phyloP scores from a whole-genome alignment of 2,329 filamentous ascomycete genomes.

The Aspergillus oerlinghausenensis region DNA sequence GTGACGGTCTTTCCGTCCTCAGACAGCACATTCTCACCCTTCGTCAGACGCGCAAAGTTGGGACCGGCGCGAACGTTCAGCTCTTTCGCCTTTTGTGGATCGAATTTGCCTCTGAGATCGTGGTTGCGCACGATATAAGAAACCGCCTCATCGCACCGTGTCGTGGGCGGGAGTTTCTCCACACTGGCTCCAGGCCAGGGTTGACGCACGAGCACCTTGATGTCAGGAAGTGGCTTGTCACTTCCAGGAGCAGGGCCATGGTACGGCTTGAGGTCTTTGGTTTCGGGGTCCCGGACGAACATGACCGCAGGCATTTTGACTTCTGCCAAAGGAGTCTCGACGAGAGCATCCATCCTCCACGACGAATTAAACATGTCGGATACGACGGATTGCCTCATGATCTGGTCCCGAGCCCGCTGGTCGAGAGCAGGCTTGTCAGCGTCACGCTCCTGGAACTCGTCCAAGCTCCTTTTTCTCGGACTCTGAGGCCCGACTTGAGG shows the following conservation, averaged over 20 bases:
- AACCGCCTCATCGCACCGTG: constrained; percentile 63
- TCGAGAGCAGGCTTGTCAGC: constrained; percentile 11
- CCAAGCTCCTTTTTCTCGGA: constrained; percentile 45
- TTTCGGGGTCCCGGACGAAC: constrained; percentile 60
- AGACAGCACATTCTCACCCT: constrained; percentile 60
- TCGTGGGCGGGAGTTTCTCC: constrained; percentile 61
- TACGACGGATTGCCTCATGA: constrained; percentile 60
- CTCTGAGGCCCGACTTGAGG: constrained; percentile 23
- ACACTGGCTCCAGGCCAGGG: constrained; percentile 74
- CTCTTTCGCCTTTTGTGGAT: constrained; percentile 57
- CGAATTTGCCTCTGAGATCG: constrained; percentile 74
- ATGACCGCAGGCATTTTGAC: constrained; percentile 65
- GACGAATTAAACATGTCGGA: constrained; percentile 72
- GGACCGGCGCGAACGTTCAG: constrained; percentile 59
- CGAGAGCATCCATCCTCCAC: constrained; percentile 68
- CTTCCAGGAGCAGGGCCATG: constrained; percentile 60
- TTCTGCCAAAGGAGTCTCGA: constrained; percentile 61
- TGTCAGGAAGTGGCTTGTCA: constrained; percentile 51
- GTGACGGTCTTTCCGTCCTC: constrained; percentile 66
- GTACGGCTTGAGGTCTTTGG: constrained; percentile 65
- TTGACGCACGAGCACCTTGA: constrained; percentile 66
- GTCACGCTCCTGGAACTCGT: constrained; percentile 42
- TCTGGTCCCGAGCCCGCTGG: constrained; percentile 38
- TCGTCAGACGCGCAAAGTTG: constrained; percentile 58
- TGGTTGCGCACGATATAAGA: constrained; percentile 83